These are phyloP conservation scores for Fonsecaea erecta DNA, from an alignment of 2,329 filamentous ascomycete genomes.

Conservation along the genomic window DNA sequence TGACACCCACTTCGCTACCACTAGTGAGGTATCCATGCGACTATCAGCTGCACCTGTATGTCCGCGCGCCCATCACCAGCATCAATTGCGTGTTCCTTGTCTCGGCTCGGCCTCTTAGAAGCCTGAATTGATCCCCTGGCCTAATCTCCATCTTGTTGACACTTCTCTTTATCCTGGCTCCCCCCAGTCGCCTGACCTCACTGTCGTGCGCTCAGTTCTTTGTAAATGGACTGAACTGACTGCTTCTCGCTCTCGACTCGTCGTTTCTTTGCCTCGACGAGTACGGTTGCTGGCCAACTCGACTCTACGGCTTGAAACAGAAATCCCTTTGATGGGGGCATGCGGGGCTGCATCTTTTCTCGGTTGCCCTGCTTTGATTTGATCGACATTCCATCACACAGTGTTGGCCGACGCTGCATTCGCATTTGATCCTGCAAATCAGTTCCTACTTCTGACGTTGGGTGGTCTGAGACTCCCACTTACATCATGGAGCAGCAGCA, in stretches of 20 bases:
- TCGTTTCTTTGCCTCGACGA: constrained; percentile 2
- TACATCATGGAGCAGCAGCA: constrained; percentile 27
- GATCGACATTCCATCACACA: constrained; percentile 3
- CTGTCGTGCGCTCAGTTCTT: constrained; percentile 13
- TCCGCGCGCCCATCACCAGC: constrained; percentile 11
- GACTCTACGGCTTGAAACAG: neutral
- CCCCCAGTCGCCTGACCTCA: constrained; percentile 25
- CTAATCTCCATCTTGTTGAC: constrained; percentile 11
- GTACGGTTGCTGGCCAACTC: neutral
- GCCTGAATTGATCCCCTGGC: constrained; percentile 7
- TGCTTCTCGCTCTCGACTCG: neutral
- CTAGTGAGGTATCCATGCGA: constrained; percentile 13
- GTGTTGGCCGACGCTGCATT: neutral
- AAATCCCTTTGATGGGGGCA: neutral
- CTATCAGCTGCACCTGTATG: constrained; percentile 10
- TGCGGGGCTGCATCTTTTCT: constrained; percentile 13
- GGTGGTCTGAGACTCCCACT: neutral
- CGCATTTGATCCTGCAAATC: neutral
- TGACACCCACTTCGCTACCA: constrained; percentile 21
- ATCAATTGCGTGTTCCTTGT: constrained; percentile 13
- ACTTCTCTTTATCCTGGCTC: neutral
- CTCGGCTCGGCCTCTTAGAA: constrained; percentile 21
- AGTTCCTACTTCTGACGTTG: constrained; percentile 1
- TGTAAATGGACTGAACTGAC: constrained; percentile 3
- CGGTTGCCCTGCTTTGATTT: constrained; percentile 9